These are phyloP conservation scores for Tremella mesenterica DNA, from an alignment of 768 basidiomycete genomes.

Conservation along the genomic window DNA sequence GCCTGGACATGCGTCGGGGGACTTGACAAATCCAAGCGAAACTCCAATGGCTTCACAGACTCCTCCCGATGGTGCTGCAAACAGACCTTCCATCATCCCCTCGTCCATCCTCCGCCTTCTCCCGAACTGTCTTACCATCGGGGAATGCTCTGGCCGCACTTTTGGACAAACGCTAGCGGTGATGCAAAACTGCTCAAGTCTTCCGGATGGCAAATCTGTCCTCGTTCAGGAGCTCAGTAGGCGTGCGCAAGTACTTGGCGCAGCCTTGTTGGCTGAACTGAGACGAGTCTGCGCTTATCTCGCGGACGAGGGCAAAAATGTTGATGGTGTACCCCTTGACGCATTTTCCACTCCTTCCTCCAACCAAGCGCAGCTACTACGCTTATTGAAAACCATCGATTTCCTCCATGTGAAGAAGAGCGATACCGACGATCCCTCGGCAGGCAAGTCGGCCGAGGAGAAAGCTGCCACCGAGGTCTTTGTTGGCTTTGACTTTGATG, in stretches of 20 bases:
- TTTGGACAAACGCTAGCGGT: constrained; percentile 86
- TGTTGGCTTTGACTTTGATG: constrained; percentile 79
- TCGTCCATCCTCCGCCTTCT: constrained; percentile 71
- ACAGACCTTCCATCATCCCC: neutral
- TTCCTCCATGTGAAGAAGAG: constrained; percentile 58
- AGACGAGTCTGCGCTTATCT: too few relatives aligned
- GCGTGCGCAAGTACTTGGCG: constrained; percentile 82
- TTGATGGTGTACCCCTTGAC: too few relatives aligned
- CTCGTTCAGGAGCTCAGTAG: constrained; percentile 77
- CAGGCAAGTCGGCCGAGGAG: constrained; percentile 30
- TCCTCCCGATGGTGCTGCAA: neutral
- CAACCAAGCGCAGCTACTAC: constrained; percentile 87
- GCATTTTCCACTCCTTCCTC: constrained; percentile 93
- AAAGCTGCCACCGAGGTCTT: constrained; percentile 80
- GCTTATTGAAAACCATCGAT: constrained; percentile 93
- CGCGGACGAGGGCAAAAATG: constrained; percentile 49
- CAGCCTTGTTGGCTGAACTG: constrained; percentile 63
- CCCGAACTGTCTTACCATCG: constrained; percentile 92
- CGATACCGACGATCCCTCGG: constrained; percentile 20
- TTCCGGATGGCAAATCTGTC: constrained; percentile 78
- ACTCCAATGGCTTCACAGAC: neutral
- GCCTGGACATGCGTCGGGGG: too few relatives aligned
- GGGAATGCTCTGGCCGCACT: constrained; percentile 92
- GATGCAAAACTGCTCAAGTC: constrained; percentile 82
- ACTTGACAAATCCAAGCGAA: too few relatives aligned